phyloP scores from a whole-genome alignment of 179 eudicot species.

The Vitellaria paradoxa region DNA sequence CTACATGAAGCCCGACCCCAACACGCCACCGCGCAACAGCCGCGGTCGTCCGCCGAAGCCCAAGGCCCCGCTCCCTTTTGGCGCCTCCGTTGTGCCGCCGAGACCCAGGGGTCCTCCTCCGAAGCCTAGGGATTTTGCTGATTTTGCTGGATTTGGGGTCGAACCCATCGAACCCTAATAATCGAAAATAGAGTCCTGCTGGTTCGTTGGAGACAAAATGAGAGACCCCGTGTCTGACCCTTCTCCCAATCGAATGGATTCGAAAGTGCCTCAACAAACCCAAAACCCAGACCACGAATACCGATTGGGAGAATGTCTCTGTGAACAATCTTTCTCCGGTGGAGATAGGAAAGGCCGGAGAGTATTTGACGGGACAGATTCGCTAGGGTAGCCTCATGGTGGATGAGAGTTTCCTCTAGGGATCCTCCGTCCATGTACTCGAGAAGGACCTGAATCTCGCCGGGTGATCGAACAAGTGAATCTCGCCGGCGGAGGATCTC shows the following conservation, averaged over 20 bases:
- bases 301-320: too few relatives aligned
- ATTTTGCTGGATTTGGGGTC: too few relatives aligned
- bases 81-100: slow-evolving; percentile 14
- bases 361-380: slow-evolving; percentile 37
- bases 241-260: too few relatives aligned
- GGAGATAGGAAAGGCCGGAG: slow-evolving; percentile 47
- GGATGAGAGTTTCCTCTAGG: slow-evolving; percentile 36
- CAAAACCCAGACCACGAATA: too few relatives aligned
- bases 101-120: slow-evolving; percentile 24
- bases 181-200: too few relatives aligned
- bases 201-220: too few relatives aligned
- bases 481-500: slow-evolving; percentile 52
- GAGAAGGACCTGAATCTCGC: slow-evolving; percentile 58
- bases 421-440: slow-evolving; percentile 71
- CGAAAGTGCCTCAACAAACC: too few relatives aligned
- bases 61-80: neutral
- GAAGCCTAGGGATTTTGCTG: slow-evolving; percentile 3
- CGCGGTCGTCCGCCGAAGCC: neutral
- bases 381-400: slow-evolving; percentile 35
- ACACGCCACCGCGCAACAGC: neutral
- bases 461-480: slow-evolving; percentile 60
- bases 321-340: slow-evolving; percentile 47
- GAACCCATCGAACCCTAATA: too few relatives aligned
- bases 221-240: too few relatives aligned
- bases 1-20: slow-evolving; percentile 25